These are phyloP conservation scores for Myrica gale DNA, from an alignment of 306 rosid genomes.

Conservation along the genomic window DNA sequence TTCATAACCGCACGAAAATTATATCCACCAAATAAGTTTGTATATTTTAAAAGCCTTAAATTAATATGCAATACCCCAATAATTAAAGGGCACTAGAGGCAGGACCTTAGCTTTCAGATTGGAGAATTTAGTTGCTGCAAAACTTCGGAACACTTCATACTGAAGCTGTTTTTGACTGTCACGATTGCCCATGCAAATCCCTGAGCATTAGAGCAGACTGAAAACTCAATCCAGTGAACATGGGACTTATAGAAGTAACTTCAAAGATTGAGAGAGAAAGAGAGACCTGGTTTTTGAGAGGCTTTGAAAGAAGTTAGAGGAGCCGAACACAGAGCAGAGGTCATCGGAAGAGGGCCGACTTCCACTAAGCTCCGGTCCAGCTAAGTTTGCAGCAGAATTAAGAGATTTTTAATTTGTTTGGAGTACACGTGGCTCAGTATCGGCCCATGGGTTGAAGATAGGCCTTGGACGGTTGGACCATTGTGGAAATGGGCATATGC, in stretches of 20 bases:
- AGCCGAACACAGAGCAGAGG: slow-evolving; percentile 36
- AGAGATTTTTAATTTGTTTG: neutral
- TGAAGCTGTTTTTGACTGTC: slow-evolving; percentile 28
- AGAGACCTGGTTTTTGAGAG: slow-evolving; percentile 43
- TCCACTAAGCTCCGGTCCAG: too few relatives aligned
- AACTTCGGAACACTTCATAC: slow-evolving; percentile 25
- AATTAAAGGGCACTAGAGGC: neutral
- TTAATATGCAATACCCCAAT: too few relatives aligned
- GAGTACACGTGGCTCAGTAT: neutral
- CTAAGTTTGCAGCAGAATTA: neutral
- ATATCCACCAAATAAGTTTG: too few relatives aligned
- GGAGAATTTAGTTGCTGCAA: slow-evolving; percentile 26
- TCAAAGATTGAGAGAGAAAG: neutral
- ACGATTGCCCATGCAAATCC: slow-evolving; percentile 11
- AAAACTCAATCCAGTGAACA: slow-evolving; percentile 1
- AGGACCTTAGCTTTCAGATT: slow-evolving; percentile 50
- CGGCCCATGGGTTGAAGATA: neutral
- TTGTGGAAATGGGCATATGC: neutral
- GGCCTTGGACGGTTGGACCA: neutral
- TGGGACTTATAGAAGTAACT: neutral
- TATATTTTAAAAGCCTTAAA: too few relatives aligned
- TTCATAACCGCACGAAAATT: too few relatives aligned
- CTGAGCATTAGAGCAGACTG: slow-evolving; percentile 9
- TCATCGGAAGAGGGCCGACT: slow-evolving; percentile 37
- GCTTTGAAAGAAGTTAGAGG: slow-evolving; percentile 32